Conservation (phyloP, 2,329 filamentous ascomycete species). For the Colletotrichum scovillei region DNA sequence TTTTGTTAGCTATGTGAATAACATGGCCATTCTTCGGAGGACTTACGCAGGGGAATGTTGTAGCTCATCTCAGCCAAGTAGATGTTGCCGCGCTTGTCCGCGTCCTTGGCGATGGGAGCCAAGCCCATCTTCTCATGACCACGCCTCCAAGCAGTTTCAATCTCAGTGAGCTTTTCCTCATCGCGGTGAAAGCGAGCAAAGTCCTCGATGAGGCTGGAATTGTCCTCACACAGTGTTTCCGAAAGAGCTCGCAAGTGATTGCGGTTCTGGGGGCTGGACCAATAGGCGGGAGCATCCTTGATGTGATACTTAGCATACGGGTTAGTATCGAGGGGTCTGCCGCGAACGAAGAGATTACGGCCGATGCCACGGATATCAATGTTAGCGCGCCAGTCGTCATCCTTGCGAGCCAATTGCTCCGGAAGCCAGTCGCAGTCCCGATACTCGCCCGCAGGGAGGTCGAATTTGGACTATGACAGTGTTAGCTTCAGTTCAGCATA, state of each 20-base stretch:
- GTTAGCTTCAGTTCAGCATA: background rate
- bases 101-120: background rate
- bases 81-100: background rate
- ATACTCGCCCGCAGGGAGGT: conserved; percentile 12
- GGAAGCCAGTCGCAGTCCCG: conserved; percentile 17
- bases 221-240: too few relatives aligned
- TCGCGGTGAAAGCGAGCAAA: background rate
- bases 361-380: conserved; percentile 12
- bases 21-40: background rate
- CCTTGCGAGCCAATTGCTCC: background rate
- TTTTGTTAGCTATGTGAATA: background rate
- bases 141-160: background rate
- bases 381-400: background rate
- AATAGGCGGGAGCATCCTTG: conserved; percentile 1
- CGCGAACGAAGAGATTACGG: conserved; percentile 8
- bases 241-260: background rate
- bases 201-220: background rate
- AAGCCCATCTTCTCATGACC: background rate
- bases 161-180: background rate
- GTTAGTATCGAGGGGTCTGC: background rate
- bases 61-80: conserved; percentile 16
- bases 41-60: conserved; percentile 15
- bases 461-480: conserved; percentile 17
- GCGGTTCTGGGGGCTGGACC: background rate
- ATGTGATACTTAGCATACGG: background rate